A percentile compares a stretch with the other conserved stretches of the same genome.
These are phyloP conservation scores for Mucor velutinosus DNA, from an alignment of 371 early-diverging fungal species.

Conservation along the genomic window DNA sequence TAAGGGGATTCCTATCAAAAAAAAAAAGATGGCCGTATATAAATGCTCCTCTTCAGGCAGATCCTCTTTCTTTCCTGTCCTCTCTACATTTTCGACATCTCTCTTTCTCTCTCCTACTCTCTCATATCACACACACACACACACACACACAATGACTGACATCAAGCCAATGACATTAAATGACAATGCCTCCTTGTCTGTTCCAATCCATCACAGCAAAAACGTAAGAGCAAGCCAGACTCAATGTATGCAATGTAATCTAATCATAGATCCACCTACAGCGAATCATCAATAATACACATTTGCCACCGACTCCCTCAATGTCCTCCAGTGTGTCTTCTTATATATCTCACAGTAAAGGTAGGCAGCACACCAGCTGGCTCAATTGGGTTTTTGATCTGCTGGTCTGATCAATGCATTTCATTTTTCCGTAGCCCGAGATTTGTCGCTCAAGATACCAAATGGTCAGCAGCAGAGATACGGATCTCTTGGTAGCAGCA, in stretches of 20 bases:
- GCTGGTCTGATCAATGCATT: not conserved
- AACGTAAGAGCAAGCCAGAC: not conserved
- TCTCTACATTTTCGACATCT: not conserved
- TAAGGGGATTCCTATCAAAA: not conserved
- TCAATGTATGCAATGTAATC: not conserved
- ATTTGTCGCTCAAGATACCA: not conserved
- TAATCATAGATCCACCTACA: not conserved
- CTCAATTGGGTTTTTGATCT: not conserved
- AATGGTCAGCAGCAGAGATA: not conserved
- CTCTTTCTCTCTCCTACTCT: not conserved
- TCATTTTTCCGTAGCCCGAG: constrained; percentile 2
- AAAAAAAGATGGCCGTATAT: not conserved
- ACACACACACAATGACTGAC: not conserved
- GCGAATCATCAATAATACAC: not conserved
- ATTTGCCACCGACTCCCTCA: constrained; percentile 10
- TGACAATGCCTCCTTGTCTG: not conserved
- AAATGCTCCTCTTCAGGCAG: not conserved
- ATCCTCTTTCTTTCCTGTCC: not conserved
- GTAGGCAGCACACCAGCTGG: not conserved
- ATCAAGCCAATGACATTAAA: not conserved
- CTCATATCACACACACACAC: no score
- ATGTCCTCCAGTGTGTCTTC: not conserved
- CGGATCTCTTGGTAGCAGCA: constrained; percentile 6
- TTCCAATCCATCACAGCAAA: constrained; percentile 1
- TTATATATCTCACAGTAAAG: not conserved